A percentile compares a stretch with the other conserved stretches of the same genome.
These are phyloP conservation scores for Metarhizium anisopliae DNA, from an alignment of 2,329 filamentous ascomycete species.

Conservation along the genomic window DNA sequence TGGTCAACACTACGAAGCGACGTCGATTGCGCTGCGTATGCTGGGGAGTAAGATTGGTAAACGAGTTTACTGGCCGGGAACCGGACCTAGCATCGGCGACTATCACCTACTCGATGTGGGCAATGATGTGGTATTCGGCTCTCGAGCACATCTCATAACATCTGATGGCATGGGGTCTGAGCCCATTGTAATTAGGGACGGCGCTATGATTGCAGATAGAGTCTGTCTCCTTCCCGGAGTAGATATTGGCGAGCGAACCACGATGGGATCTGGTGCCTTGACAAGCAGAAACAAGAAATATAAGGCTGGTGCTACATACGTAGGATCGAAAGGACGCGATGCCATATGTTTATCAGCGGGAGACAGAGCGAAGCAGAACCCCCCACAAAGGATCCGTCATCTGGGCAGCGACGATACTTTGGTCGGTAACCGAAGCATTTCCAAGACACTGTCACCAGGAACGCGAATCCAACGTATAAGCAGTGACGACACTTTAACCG, in stretches of 20 bases:
- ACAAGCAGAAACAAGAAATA: constrained; percentile 37
- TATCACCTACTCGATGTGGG: constrained; percentile 47
- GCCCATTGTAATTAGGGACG: constrained; percentile 34
- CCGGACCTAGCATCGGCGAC: constrained; percentile 42
- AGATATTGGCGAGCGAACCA: constrained; percentile 35
- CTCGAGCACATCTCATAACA: constrained; percentile 42
- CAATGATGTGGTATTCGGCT: constrained; percentile 51
- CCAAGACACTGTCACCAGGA: constrained; percentile 1
- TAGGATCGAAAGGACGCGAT: constrained; percentile 43
- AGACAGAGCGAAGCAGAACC: constrained; percentile 4
- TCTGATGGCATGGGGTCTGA: constrained; percentile 42
- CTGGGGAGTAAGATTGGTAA: constrained; percentile 44
- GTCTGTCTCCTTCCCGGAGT: constrained; percentile 44
- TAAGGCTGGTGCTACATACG: constrained; percentile 35
- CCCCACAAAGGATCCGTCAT: constrained; percentile 5
- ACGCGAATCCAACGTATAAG: constrained; percentile 9
- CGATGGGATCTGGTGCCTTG: constrained; percentile 45
- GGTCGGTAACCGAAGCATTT: not conserved
- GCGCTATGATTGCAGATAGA: constrained; percentile 49
- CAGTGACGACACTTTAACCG: constrained; percentile 14
- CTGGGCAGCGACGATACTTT: constrained; percentile 15
- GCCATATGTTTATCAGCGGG: constrained; percentile 32
- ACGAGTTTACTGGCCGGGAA: constrained; percentile 49
- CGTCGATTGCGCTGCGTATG: constrained; percentile 38
- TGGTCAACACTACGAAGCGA: constrained; percentile 46